Percentiles rank a stretch among this genome's conserved stretches.
Conservation (phyloP, 2,329 filamentous ascomycete species). For the Triangularia setosa region DNA sequence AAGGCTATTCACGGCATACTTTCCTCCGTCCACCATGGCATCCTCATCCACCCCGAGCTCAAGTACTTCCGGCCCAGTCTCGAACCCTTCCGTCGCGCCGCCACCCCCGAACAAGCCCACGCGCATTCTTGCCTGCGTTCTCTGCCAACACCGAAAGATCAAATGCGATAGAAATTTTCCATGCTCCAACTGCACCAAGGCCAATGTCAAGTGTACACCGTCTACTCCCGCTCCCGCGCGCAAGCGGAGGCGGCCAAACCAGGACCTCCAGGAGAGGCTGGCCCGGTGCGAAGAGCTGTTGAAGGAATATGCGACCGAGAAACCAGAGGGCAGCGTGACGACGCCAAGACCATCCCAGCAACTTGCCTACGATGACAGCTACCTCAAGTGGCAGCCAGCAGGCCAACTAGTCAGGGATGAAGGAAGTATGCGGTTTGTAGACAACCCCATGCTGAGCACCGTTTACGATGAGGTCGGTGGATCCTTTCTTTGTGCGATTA, state of each 20-base stretch:
- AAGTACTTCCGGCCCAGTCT: background rate
- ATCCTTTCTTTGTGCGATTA: background rate
- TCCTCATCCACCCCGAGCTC: slow-evolving; percentile 12
- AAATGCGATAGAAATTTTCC: slow-evolving; percentile 58
- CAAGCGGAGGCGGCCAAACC: slow-evolving; percentile 56
- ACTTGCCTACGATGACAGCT: slow-evolving; percentile 29
- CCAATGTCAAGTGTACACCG: slow-evolving; percentile 56
- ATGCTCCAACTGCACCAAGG: slow-evolving; percentile 59
- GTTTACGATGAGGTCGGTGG: slow-evolving; percentile 53
- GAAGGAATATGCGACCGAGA: slow-evolving; percentile 49
- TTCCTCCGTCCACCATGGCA: slow-evolving; percentile 11
- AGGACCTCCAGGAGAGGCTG: slow-evolving; percentile 58
- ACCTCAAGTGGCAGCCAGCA: slow-evolving; percentile 40
- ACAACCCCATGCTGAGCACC: slow-evolving; percentile 51
- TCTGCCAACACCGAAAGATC: slow-evolving; percentile 60
- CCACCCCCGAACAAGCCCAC: slow-evolving; percentile 33
- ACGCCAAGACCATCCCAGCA: slow-evolving; percentile 20
- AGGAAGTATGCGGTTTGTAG: slow-evolving; percentile 53
- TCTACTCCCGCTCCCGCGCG: slow-evolving; percentile 58
- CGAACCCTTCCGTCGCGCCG: background rate
- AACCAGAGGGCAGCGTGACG: slow-evolving; percentile 14
- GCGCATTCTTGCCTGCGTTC: slow-evolving; percentile 50
- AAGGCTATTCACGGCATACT: background rate
- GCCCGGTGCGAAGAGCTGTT: slow-evolving; percentile 56
- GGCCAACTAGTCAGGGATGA: slow-evolving; percentile 56